phyloP scores from a whole-genome alignment of 768 basidiomycete genomes.

The Tephrocybe rancida region DNA sequence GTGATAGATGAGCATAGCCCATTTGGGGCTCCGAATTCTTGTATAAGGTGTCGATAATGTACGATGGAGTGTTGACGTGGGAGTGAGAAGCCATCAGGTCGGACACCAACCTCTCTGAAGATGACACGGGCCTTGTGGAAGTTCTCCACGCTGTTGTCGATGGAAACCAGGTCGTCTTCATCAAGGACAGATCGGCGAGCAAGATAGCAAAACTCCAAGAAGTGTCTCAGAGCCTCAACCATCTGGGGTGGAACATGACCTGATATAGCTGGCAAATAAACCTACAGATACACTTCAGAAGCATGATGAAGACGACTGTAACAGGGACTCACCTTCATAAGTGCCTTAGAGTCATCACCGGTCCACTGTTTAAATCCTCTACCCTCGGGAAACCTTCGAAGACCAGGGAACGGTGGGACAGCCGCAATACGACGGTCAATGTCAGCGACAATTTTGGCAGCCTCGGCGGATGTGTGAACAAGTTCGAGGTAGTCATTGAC shows the following conservation, averaged over 20 bases:
- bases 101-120: conserved; percentile 13
- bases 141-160: background rate
- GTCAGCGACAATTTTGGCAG: background rate
- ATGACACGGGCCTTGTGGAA: conserved; percentile 21
- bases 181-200: background rate
- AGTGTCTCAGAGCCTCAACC: conserved; percentile 14
- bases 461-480: background rate
- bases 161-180: background rate
- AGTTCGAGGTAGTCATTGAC: background rate
- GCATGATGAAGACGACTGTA: background rate
- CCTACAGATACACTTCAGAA: conserved; percentile 13
- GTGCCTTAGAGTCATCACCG: conserved; percentile 8
- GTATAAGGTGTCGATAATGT: conserved; percentile 16
- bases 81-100: conserved; percentile 11
- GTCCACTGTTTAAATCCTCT: conserved; percentile 6
- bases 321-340: conserved; percentile 31
- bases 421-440: background rate
- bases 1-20: conserved; percentile 8
- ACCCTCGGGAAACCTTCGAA: conserved; percentile 2
- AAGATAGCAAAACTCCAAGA: conserved; percentile 25
- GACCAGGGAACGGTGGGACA: background rate
- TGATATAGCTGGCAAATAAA: conserved; percentile 27
- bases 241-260: conserved; percentile 23
- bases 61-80: conserved; percentile 21
- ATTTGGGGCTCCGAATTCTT: conserved; percentile 13